A percentile compares a stretch with the other conserved stretches of the same genome.
Evolutionary conservation across 345 rosid genomes (phyloP).

Genomic region (Jatropha curcas): DNA sequence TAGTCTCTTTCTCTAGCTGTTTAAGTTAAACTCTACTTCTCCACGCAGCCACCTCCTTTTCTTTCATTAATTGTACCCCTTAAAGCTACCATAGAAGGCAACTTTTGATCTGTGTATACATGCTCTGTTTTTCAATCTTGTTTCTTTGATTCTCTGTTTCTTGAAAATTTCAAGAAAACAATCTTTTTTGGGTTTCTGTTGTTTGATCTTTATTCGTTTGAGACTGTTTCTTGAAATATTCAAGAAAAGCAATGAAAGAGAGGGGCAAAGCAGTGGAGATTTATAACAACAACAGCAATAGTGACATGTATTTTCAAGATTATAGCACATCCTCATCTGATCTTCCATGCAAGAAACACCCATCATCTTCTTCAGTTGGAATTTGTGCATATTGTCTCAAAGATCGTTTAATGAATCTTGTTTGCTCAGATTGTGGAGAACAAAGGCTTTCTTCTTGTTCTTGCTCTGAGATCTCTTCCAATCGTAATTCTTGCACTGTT

Average conservation of each 20-base stretch:
- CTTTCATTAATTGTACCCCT: conserved; percentile 1
- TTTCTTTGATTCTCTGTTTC: too few relatives aligned
- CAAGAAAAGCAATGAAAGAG: conserved; percentile 57
- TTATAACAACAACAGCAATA: conserved; percentile 28
- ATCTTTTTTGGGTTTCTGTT: neutral
- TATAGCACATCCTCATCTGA: conserved; percentile 48
- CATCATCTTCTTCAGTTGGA: conserved; percentile 66
- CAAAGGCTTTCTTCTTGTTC: conserved; percentile 93
- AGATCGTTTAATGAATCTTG: conserved; percentile 79
- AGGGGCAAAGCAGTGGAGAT: conserved; percentile 79
- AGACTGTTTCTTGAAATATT: neutral
- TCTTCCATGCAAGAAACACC: conserved; percentile 84
- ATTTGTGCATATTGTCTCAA: conserved; percentile 83
- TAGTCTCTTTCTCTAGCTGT: conserved; percentile 18
- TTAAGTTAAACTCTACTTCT: conserved; percentile 12
- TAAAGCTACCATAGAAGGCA: neutral
- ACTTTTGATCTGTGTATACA: neutral
- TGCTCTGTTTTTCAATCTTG: neutral
- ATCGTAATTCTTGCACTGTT: conserved; percentile 54
- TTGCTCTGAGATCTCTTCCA: conserved; percentile 76
- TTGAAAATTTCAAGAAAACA: too few relatives aligned
- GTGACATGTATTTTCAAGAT: conserved; percentile 35
- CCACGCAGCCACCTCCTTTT: conserved; percentile 6
- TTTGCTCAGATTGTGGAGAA: conserved; percentile 94
- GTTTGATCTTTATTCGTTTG: too few relatives aligned